Evolutionary conservation across 2,329 filamentous ascomycete species (phyloP).

Genomic region (Trichophyton verrucosum): DNA sequence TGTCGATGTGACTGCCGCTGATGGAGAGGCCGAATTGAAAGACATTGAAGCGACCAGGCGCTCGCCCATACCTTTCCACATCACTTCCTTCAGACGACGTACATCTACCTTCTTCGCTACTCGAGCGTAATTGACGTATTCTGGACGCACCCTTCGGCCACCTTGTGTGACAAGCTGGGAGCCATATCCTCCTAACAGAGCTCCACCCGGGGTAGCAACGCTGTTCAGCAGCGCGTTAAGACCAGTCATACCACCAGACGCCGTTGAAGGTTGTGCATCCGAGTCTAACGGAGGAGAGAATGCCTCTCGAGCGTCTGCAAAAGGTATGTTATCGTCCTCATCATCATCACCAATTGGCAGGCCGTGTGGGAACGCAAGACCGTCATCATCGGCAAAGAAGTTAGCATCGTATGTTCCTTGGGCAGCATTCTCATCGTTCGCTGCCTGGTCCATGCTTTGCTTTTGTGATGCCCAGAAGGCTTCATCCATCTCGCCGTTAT

Average conservation of each 20-base stretch:
- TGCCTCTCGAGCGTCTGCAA: slow-evolving; percentile 39
- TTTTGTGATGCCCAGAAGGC: slow-evolving; percentile 72
- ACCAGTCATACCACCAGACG: slow-evolving; percentile 25
- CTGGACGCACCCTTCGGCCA: slow-evolving; percentile 44
- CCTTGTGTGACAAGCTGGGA: slow-evolving; percentile 51
- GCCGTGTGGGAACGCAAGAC: slow-evolving; percentile 35
- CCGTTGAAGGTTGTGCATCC: slow-evolving; percentile 23
- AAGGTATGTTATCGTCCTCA: slow-evolving; percentile 36
- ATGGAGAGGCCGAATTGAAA: slow-evolving; percentile 16
- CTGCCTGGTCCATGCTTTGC: slow-evolving; percentile 41
- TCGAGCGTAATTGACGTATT: slow-evolving; percentile 54
- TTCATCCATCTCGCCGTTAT: slow-evolving; percentile 76
- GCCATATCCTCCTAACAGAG: slow-evolving; percentile 46
- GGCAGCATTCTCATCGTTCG: slow-evolving; percentile 43
- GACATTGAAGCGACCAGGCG: slow-evolving; percentile 26
- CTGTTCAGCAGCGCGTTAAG: slow-evolving; percentile 30
- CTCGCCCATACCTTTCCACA: slow-evolving; percentile 51
- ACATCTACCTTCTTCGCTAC: slow-evolving; percentile 58
- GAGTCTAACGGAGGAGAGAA: slow-evolving; percentile 29
- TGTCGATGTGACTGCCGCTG: slow-evolving; percentile 8
- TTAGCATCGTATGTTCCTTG: slow-evolving; percentile 86
- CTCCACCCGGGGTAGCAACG: slow-evolving; percentile 27
- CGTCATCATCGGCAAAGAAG: slow-evolving; percentile 73
- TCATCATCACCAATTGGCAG: slow-evolving; percentile 34
- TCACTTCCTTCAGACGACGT: slow-evolving; percentile 50